Base-by-base conservation (phyloP, 768 basidiomycete species). In the Suillus americanus region DNA sequence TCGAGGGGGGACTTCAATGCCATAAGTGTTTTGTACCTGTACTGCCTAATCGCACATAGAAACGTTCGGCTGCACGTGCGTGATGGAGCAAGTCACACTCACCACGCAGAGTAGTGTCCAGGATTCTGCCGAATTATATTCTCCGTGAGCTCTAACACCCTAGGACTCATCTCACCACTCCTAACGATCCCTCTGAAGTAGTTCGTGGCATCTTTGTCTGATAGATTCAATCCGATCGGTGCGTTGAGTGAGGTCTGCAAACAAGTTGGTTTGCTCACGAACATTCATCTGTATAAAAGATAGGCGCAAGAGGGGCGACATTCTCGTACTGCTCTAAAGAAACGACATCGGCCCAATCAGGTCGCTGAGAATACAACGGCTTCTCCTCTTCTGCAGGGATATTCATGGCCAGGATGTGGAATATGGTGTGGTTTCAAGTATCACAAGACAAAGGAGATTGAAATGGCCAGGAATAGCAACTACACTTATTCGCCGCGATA, bases 41-140 rank as follows among this genome's bases (percentile, higher is more conserved):
- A 98, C 79, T 97, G 95, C 96, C 96, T 97, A 73, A 35, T 51
- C 23, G 53, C 45, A 30, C 54, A 25, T 38, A 16, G 18, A 59
- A 57, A 60, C n/a, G 38, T 38, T 59, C 37, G 38, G 33, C 23
- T 10, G 28, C 8, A 35, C 4, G 57, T 50, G 60, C n/a, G 55
- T 56, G 53, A 64, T 59, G 51, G 43, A 65, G 37, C 59, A 8
- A 55, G 30, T 61, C 30, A 23, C 28, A 73, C 88, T 65, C 73
- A 95, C 97, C 97, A 99, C 69, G 96, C 95, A 60, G 95, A 91
- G 73, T 98, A 99, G 74, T 99, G 97, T 1, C 94, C 95, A 6
- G 97, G 96, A 74, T 99, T 99, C 77, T 91, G 80, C 33, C 90
- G 84, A 67, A 99, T 97, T 70, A 99, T 87, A 45, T 80, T 81